Evolutionary conservation across 148 eudicot species (phyloP).

Genomic region (Hydrangea macrophylla): DNA sequence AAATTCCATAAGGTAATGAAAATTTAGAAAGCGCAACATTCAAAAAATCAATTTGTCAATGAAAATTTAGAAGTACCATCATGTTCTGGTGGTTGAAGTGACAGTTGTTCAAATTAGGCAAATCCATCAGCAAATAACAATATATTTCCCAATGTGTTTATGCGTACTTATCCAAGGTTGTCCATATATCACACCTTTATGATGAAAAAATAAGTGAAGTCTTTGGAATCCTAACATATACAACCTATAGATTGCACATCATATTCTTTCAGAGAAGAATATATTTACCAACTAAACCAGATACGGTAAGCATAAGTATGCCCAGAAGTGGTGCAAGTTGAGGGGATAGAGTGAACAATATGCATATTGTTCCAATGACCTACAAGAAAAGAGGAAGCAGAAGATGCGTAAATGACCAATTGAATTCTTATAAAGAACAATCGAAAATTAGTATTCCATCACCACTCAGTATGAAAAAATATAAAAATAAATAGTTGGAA

Average conservation of each 20-base stretch:
- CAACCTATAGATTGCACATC: background rate
- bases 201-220: background rate
- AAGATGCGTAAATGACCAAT: conserved; percentile 10
- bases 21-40: background rate
- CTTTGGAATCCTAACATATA: background rate
- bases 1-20: background rate
- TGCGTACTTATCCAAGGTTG: background rate
- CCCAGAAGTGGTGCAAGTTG: conserved; percentile 89
- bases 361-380: conserved; percentile 82
- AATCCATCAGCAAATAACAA: background rate
- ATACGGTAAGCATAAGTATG: conserved; percentile 74
- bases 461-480: too few relatives aligned
- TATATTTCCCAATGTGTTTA: background rate
- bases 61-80: background rate
- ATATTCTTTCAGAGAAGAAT: background rate
- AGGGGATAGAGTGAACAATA: conserved; percentile 78
- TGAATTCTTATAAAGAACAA: conserved; percentile 5
- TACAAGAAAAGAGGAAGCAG: conserved; percentile 35
- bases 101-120: background rate
- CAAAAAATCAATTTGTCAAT: background rate
- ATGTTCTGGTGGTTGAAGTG: background rate
- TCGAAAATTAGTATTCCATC: background rate
- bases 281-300: conserved; percentile 71
- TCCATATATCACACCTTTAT: background rate
- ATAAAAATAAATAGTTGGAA: too few relatives aligned